Conservation (phyloP, 192 early-diverging fungal genomes). For the Mortierella antarctica region DNA sequence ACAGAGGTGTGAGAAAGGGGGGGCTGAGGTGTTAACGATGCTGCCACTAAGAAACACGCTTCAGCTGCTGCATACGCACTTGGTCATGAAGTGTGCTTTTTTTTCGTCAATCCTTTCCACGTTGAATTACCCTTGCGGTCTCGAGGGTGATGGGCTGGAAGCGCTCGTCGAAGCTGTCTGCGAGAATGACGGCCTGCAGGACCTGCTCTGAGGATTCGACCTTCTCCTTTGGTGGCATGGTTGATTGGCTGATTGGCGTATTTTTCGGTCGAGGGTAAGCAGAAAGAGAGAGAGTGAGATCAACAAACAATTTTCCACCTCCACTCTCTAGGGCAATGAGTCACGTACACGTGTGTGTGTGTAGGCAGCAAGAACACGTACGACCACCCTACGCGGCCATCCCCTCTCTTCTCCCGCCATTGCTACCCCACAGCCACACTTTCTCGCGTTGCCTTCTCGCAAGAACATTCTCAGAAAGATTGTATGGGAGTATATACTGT, state of each 20-base stretch:
- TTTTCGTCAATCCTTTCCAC: background rate
- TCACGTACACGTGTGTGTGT: too few relatives aligned
- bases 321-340: too few relatives aligned
- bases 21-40: background rate
- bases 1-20: too few relatives aligned
- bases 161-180: conserved; percentile 88
- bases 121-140: conserved; percentile 74
- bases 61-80: background rate
- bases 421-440: too few relatives aligned
- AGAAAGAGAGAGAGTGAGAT: background rate
- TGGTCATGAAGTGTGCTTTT: conserved; percentile 1
- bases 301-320: too few relatives aligned
- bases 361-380: too few relatives aligned
- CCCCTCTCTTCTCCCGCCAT: too few relatives aligned
- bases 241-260: background rate
- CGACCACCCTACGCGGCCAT: too few relatives aligned
- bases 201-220: conserved; percentile 68
- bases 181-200: conserved; percentile 91
- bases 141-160: conserved; percentile 90
- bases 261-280: background rate
- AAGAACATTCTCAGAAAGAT: too few relatives aligned
- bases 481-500: too few relatives aligned
- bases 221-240: conserved; percentile 52
- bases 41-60: background rate
- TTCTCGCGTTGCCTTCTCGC: too few relatives aligned